Conservation (phyloP, 345 rosid genomes). For the Chamaenerion angustifolium region DNA sequence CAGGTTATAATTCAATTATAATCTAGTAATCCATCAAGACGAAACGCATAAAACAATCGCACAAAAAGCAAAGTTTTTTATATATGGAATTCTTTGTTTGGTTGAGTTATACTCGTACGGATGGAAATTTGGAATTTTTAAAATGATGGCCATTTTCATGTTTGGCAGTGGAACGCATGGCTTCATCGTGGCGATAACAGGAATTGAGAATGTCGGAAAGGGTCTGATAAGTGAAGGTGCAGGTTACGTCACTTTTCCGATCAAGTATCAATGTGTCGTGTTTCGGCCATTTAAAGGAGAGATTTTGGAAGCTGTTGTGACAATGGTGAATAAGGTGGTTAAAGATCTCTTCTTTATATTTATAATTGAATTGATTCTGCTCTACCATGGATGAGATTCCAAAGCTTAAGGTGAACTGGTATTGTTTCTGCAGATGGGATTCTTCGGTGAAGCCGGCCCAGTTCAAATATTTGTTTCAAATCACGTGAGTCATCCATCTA, state of each 20-base stretch:
- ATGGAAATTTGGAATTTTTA: too few relatives aligned
- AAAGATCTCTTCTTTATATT: not conserved
- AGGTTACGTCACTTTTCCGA: conserved; percentile 71
- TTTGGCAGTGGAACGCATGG: conserved; percentile 70
- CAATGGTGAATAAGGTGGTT: conserved; percentile 72
- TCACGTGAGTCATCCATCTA: conserved; percentile 41
- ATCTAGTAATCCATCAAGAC: too few relatives aligned
- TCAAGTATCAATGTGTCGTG: conserved; percentile 77
- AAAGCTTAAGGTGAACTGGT: not conserved
- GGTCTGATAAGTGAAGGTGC: conserved; percentile 91
- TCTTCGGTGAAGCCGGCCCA: conserved; percentile 94
- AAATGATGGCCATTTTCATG: too few relatives aligned
- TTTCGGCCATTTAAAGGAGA: conserved; percentile 90
- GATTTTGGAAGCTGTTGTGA: conserved; percentile 85
- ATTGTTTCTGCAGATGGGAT: conserved; percentile 58
- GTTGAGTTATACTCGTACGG: too few relatives aligned
- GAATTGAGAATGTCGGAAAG: conserved; percentile 68
- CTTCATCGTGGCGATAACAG: conserved; percentile 82
- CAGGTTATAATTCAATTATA: conserved; percentile 31
- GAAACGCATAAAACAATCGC: too few relatives aligned
- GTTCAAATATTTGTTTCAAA: conserved; percentile 93
- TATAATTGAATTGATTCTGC: too few relatives aligned
- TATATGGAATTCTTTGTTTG: too few relatives aligned
- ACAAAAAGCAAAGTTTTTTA: too few relatives aligned
- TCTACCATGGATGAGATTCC: not conserved